A percentile compares a stretch with the other conserved stretches of the same genome.
phyloP scores from a whole-genome alignment of 495 filamentous ascomycete genomes.

The Tuber calosporum region DNA sequence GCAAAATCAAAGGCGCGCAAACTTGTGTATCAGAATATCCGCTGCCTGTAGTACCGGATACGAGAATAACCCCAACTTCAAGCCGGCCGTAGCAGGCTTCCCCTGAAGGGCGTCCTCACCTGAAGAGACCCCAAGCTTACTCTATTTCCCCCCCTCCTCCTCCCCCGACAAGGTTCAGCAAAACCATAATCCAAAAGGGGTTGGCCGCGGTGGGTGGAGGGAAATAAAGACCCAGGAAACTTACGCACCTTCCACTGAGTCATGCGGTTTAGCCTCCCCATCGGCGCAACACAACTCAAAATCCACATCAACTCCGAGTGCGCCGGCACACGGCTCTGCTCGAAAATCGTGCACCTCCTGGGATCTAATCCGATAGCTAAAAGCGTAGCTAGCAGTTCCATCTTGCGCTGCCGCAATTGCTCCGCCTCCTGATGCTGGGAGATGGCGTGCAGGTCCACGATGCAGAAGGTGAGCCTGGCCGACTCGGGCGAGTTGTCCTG shows the following conservation, averaged over 20 bases:
- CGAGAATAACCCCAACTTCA: constrained; percentile 88
- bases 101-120: constrained; percentile 20
- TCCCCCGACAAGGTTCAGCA: constrained; percentile 10
- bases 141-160: constrained; percentile 18
- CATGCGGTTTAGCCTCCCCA: constrained; percentile 87
- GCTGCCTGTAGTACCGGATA: constrained; percentile 95
- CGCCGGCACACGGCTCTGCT: constrained; percentile 63
- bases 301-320: constrained; percentile 96
- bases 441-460: constrained; percentile 91
- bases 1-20: constrained; percentile 16
- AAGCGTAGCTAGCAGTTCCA: constrained; percentile 67
- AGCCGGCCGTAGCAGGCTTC: constrained; percentile 47
- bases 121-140: constrained; percentile 30
- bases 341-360: constrained; percentile 68
- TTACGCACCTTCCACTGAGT: constrained; percentile 87
- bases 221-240: constrained; percentile 11
- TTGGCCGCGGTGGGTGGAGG: not conserved
- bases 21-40: constrained; percentile 83
- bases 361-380: constrained; percentile 80
- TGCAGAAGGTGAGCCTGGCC: constrained; percentile 65
- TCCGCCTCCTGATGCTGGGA: constrained; percentile 60
- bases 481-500: constrained; percentile 55
- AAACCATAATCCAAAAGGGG: constrained; percentile 3
- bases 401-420: constrained; percentile 56
- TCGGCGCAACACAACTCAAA: constrained; percentile 76